A percentile compares a stretch with the other conserved stretches of the same genome.
Evolutionary conservation across 2,329 filamentous ascomycete genomes (phyloP).

Genomic region (Helotiales sp.): DNA sequence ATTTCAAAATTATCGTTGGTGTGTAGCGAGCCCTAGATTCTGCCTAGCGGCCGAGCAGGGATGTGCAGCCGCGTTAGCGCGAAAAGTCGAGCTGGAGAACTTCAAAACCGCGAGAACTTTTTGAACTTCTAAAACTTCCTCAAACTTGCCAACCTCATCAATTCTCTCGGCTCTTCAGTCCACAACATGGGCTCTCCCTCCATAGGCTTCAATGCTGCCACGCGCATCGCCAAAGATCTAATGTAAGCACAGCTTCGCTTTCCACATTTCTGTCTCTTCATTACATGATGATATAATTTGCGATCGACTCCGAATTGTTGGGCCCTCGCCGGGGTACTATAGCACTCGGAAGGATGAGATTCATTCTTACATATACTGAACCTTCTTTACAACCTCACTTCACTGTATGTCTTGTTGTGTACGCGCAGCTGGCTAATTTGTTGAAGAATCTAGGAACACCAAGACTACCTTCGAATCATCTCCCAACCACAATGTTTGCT

Average conservation of each 20-base stretch:
- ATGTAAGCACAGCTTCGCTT: constrained; percentile 17
- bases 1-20: constrained; percentile 28
- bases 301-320: constrained; percentile 88
- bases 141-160: background rate
- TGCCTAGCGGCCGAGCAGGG: constrained; percentile 18
- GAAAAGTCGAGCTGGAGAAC: constrained; percentile 9
- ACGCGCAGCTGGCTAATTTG: constrained; percentile 6
- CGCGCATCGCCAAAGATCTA: background rate
- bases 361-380: constrained; percentile 99
- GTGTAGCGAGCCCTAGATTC: constrained; percentile 33
- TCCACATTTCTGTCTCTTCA: constrained; percentile 22
- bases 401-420: background rate
- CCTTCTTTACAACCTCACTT: constrained; percentile 31
- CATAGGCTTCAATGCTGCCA: too few species aligned
- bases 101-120: constrained; percentile 24
- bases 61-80: constrained; percentile 8
- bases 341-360: constrained; percentile 82
- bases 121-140: constrained; percentile 2
- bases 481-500: background rate
- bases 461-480: background rate
- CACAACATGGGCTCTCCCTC: background rate
- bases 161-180: background rate
- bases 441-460: constrained; percentile 10
- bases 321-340: constrained; percentile 90
- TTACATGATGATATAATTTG: constrained; percentile 97